Evolutionary conservation across 2,329 filamentous ascomycete species (phyloP).

Genomic region (Diaporthe sp.): DNA sequence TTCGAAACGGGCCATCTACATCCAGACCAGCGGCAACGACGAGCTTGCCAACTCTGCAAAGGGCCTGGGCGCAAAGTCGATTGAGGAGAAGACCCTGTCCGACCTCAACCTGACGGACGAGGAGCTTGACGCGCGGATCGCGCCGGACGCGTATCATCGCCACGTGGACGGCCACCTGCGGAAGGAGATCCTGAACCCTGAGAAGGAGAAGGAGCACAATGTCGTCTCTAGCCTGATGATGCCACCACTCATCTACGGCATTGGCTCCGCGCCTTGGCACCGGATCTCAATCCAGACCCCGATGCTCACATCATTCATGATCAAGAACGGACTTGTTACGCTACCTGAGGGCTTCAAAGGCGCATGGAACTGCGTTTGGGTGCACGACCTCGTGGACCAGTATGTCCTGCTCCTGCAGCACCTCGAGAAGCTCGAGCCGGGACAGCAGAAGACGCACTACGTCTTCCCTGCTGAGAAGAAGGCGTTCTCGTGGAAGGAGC

Average conservation of each 20-base stretch:
- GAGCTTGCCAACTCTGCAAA: slow-evolving; percentile 34
- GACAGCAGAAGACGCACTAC: slow-evolving; percentile 38
- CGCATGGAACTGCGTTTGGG: slow-evolving; percentile 38
- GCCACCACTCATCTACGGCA: slow-evolving; percentile 38
- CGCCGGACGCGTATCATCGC: slow-evolving; percentile 35
- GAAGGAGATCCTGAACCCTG: slow-evolving; percentile 32
- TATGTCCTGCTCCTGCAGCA: slow-evolving; percentile 32
- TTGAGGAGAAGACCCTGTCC: slow-evolving; percentile 36
- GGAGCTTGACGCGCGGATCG: slow-evolving; percentile 32
- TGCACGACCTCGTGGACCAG: slow-evolving; percentile 38
- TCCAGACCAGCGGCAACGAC: slow-evolving; percentile 40
- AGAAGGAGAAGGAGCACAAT: slow-evolving; percentile 36
- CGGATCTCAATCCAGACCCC: slow-evolving; percentile 39
- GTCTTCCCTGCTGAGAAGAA: slow-evolving; percentile 38
- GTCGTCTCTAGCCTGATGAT: slow-evolving; percentile 39
- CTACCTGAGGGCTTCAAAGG: slow-evolving; percentile 29
- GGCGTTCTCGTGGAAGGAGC: slow-evolving; percentile 37
- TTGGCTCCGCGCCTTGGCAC: slow-evolving; percentile 35
- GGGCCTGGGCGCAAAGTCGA: slow-evolving; percentile 10
- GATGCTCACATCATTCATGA: slow-evolving; percentile 37
- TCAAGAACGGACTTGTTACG: slow-evolving; percentile 34
- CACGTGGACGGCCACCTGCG: slow-evolving; percentile 37
- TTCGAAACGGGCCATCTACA: slow-evolving; percentile 37
- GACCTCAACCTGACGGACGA: slow-evolving; percentile 37
- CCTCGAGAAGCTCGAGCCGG: slow-evolving; percentile 37